Evolutionary conservation across 495 filamentous ascomycete genomes (phyloP), one percentile per base, ranked within the genome.

Genomic region (Astrocystis sublimbata): DNA sequence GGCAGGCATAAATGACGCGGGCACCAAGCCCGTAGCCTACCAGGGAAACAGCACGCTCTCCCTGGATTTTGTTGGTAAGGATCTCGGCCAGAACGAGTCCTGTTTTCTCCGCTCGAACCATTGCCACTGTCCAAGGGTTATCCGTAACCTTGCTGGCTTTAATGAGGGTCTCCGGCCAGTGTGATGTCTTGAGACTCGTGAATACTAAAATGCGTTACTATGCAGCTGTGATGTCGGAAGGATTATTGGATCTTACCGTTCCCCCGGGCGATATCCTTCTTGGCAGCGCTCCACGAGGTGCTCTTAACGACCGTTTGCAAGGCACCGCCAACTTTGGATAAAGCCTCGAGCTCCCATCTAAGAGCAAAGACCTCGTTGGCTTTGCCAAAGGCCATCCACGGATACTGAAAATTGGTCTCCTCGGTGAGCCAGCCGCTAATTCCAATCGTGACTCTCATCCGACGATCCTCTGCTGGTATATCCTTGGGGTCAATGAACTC

Each of bases 11-110:
- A 43, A 97, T 92, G 28, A 93, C 85, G 19, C 93, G 86, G 9
- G 93, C 93, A 1, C 93, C 94, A n/a, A 98, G 76, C 19, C 91
- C 91, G 73, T 93, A 98, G 1, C 94, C 94, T 52, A 97, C 81
- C 6, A 98, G 76, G 19, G 88, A 94, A 3, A 97, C 89, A 0
- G 93, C 88, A 21, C 94, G 83, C 72, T 97, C 92, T 13, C 94
- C 94, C 67, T 96, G 93, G 1, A 88, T 87, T 65, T 88, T 92
- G 75, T 89, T 93, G 64, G 94, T 90, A 51, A 98, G 75, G 13
- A 92, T 87, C 71, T 98, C 93, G 4, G 93, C 93, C 0, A 98
- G 84, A 12, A 92, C 86, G 35, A 84, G 76, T 0, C 94, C 94
- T 1, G 91, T 89, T 75, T 97, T 98, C 67, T 97, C 92, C 21